Evolutionary conservation across 2,329 filamentous ascomycete species (phyloP).

Genomic region (Penicillium sp.): DNA sequence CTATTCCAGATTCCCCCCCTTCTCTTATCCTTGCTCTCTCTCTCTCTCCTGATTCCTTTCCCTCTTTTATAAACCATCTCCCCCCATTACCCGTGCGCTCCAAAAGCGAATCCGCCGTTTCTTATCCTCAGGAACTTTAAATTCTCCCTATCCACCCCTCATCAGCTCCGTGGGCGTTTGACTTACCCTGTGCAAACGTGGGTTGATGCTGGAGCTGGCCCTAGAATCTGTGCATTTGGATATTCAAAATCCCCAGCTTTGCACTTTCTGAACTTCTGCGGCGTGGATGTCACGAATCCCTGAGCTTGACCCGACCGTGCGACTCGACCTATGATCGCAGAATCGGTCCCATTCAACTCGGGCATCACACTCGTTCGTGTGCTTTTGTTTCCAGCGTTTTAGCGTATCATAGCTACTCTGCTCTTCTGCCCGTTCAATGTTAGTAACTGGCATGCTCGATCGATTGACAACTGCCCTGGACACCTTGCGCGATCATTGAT

Average conservation of each 20-base stretch:
- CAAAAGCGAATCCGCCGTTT: background rate
- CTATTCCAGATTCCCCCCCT: slow-evolving; percentile 1
- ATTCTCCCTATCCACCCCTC: background rate
- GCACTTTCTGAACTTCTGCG: too few relatives aligned
- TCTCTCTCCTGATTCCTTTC: background rate
- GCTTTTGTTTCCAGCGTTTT: background rate
- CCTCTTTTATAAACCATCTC: background rate
- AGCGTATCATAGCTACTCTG: background rate
- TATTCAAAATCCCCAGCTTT: too few relatives aligned
- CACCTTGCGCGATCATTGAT: slow-evolving; percentile 1
- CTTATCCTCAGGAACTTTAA: background rate
- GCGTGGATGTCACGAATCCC: background rate
- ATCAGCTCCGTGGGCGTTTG: background rate
- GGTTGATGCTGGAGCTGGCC: background rate
- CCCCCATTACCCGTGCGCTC: background rate
- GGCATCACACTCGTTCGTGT: background rate
- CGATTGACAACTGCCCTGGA: background rate
- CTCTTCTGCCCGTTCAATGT: background rate
- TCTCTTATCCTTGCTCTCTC: slow-evolving; percentile 1
- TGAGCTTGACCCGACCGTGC: slow-evolving; percentile 1
- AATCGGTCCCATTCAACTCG: background rate
- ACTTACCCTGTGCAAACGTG: background rate
- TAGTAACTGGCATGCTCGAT: background rate
- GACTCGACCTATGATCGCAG: background rate
- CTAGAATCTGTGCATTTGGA: too few relatives aligned